Evolutionary conservation across 441 rosid genomes (phyloP), one percentile per base, ranked within the genome.

Genomic region (Pelargonium fulgidum): DNA sequence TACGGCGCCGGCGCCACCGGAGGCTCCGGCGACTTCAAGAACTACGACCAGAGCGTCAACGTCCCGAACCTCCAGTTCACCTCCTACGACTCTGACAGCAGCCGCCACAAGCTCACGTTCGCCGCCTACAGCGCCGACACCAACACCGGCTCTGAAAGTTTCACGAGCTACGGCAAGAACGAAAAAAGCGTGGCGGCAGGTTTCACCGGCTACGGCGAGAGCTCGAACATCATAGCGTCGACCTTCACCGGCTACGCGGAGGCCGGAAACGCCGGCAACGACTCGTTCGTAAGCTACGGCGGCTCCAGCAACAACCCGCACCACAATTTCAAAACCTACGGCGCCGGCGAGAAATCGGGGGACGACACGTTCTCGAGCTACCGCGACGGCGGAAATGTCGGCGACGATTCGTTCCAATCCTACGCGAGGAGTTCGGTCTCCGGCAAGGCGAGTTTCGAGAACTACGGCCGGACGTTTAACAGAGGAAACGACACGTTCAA

Each of bases 401-500:
- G 99, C 0, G 95, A 88, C 62, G 96, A 90, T 74, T 79, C 86
- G 0, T 95, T 95, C 74, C 66, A 76, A 16, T 88, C 98, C 1
- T 95, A 95, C 59, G 95, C 83, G 0, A 90, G 90, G 79, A 80
- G 73, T 5, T 89, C 96, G 0, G 83, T 75, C 20, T 64, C 80
- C 0, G 87, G 58, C 14, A 75, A 81, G 70, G 84, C 83, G n/a
- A 63, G 81, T 13, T 95, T 95, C 78, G 68, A 6, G 2, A 95
- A 88, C 72, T 95, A 95, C 62, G 99, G 98, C 1, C 79, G 89
- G 67, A 84, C 95, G 1, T 87, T 90, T 74, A 95, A 95, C 64
- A 89, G 86, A 75, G 98, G 98, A 16, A 82, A 89, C 0, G 93
- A 88, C 36, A 82, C 70, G 47, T 95, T 95, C 77, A 87, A 85